Evolutionary conservation across 1,284 basidiomycete genomes (phyloP).

Genomic region (Heterobasidion irregulare): DNA sequence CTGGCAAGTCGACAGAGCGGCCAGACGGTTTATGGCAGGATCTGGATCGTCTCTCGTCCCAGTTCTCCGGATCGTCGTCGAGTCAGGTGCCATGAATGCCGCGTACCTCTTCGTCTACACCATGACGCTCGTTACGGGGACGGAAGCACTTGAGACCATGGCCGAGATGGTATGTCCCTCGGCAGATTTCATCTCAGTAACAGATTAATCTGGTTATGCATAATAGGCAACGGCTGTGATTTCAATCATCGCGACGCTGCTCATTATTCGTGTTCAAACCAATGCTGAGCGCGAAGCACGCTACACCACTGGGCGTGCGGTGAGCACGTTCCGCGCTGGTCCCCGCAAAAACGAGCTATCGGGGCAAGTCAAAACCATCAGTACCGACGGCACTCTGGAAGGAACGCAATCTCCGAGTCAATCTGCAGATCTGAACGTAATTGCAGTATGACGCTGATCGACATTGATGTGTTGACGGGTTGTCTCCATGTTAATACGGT

Average conservation of each 20-base stretch:
- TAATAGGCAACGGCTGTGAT: slow-evolving; percentile 9
- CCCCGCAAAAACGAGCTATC: background rate
- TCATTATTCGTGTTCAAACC: background rate
- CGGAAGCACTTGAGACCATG: slow-evolving; percentile 11
- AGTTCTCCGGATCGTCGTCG: slow-evolving; percentile 10
- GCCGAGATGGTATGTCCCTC: slow-evolving; percentile 10
- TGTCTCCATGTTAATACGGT: too few relatives aligned
- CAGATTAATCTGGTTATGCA: background rate
- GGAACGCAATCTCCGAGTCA: background rate
- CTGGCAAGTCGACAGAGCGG: slow-evolving; percentile 9
- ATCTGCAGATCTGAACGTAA: background rate
- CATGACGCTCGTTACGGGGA: slow-evolving; percentile 7
- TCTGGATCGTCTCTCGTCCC: slow-evolving; percentile 5
- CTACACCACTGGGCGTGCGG: background rate
- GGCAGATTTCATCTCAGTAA: background rate
- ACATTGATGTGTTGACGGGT: too few relatives aligned
- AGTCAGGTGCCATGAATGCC: slow-evolving; percentile 12
- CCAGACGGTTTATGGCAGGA: background rate
- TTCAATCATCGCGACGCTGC: slow-evolving; percentile 7
- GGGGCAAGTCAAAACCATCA: background rate
- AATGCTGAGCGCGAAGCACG: background rate
- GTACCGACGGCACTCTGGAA: background rate
- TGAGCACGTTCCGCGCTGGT: background rate
- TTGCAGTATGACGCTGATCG: background rate
- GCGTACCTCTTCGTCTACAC: slow-evolving; percentile 12